Evolutionary conservation across 257 asterid species (phyloP), one percentile per base, ranked within the genome.

Genomic region (Rhazya stricta): DNA sequence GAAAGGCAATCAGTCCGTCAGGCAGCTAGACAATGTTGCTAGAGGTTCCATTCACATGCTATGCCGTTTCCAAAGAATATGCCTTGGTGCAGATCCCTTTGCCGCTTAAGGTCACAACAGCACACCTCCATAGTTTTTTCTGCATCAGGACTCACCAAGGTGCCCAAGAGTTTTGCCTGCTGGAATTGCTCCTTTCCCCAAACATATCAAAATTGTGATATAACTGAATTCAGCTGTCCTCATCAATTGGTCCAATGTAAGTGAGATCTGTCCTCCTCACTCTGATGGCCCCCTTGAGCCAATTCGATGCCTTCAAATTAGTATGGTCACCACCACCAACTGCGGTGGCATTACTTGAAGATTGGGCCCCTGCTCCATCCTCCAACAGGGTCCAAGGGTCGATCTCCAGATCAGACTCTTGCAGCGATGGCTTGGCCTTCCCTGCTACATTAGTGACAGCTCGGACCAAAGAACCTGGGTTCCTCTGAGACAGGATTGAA

Each of bases 341-440:
- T 45, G 78, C 80, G 4, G 89, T 77, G 32, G 91, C 85, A 80
- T 72, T 85, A 81, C 85, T 84, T 3, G 90, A 84, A 56, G 91
- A 84, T 74, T 82, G 97, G 71, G 87, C 84, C 30, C 95, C 96
- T 2, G 97, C 89, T 70, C 99, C 99, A 30, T 94, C 99, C 80
- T 94, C 99, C 87, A 94, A 85, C 56, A 91, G 85, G 79, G 89
- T 89, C 98, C 98, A 92, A 30, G 87, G 91, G 77, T 90, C 98
- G 27, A 85, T 76, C 72, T 91, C 97, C 37, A 72, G 34, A 51
- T 87, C 97, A 32, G 68, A 70, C 36, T 91, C 97, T 63, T 80
- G 97, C 79, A 81, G 88, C 66, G 74, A 83, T 43, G 88, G 82
- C 84, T 91, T 88, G 50, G 80, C 46, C 88, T 88, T 91, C 75